Percentiles rank a stretch among this genome's conserved stretches.
Evolutionary conservation across 768 basidiomycete species (phyloP).

Genomic region (Dendrothele bispora): DNA sequence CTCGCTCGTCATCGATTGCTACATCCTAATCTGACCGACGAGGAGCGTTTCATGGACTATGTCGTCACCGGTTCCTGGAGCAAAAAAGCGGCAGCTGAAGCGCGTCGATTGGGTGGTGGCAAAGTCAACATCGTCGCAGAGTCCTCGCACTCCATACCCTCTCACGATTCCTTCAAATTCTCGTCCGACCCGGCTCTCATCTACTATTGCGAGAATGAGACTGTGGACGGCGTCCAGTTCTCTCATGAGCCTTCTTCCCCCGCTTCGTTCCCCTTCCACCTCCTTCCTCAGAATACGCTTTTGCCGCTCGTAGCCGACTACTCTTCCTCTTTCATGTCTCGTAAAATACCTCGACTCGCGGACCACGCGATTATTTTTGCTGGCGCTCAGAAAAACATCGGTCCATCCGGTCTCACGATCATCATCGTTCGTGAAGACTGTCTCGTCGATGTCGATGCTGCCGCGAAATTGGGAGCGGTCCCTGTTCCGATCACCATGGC

Average conservation of each 20-base stretch:
- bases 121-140: conserved; percentile 73
- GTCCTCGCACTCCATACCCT: conserved; percentile 79
- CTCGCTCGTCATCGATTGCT: conserved; percentile 82
- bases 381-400: conserved; percentile 97
- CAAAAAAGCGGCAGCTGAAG: conserved; percentile 83
- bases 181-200: conserved; percentile 82
- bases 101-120: conserved; percentile 61
- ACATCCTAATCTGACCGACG: conserved; percentile 54
- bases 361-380: conserved; percentile 95
- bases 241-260: conserved; percentile 51
- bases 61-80: conserved; percentile 93
- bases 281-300: conserved; percentile 54
- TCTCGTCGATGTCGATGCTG: conserved; percentile 85
- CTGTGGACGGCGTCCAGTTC: conserved; percentile 94
- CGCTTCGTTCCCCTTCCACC: conserved; percentile 81
- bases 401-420: conserved; percentile 91
- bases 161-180: conserved; percentile 71
- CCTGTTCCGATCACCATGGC: conserved; percentile 78
- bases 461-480: conserved; percentile 66
- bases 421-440: conserved; percentile 95
- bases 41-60: conserved; percentile 78
- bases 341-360: conserved; percentile 83
- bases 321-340: conserved; percentile 95
- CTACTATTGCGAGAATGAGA: conserved; percentile 99
- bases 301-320: conserved; percentile 92